These are phyloP conservation scores for Schizosaccharomyces pombe DNA, from an alignment of 805 yeast species.

Conservation along the genomic window ASM294v3 CU329670.1:1392001-1392500, in stretches of 20 bases:
- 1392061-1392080: constrained; percentile 58
- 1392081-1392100: constrained; percentile 49
- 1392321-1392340: constrained; percentile 56
- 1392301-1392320: constrained; percentile 76
- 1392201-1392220: constrained; percentile 82
- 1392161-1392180: constrained; percentile 45
- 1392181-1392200: constrained; percentile 66
- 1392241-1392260: not conserved
- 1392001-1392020: constrained; percentile 44
- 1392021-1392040: constrained; percentile 49
- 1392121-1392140: constrained; percentile 42
- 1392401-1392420: constrained; percentile 7
- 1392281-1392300: constrained; percentile 58
- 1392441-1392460: constrained; percentile 52
- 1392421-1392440: constrained; percentile 26
- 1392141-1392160: constrained; percentile 32
- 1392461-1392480: constrained; percentile 87
- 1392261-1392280: constrained; percentile 19
- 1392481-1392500: constrained; percentile 69
- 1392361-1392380: constrained; percentile 5
- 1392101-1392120: constrained; percentile 34
- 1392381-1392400: not conserved
- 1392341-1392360: constrained; percentile 28
- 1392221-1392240: constrained; percentile 49
- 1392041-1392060: constrained; percentile 60